Base-by-base conservation (phyloP, 2,329 filamentous ascomycete genomes). In the Penicillium sp. region DNA sequence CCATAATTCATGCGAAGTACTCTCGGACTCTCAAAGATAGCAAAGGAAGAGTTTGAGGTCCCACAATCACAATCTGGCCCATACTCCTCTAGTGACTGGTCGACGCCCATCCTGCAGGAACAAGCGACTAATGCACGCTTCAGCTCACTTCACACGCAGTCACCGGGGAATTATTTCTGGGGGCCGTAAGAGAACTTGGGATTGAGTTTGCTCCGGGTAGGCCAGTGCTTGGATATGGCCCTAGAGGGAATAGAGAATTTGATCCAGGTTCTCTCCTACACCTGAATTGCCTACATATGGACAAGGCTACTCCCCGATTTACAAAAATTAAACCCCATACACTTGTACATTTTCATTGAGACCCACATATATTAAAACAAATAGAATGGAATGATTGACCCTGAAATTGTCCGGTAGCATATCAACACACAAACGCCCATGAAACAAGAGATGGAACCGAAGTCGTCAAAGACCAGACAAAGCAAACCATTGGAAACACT, bases 111-210 rank as follows among this genome's bases (percentile, higher is more conserved):
- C 61, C 66, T 71, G 70, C 70, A 73, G 70, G 70, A 71, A 72
- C 70, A 55, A 61, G 55, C 59, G 58, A 57, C 61, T 68, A 67
- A 67, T 70, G 69, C 64, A 65, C 61, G 59, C 55, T 69, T 72
- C 70, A 68, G 65, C 62, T 66, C 61, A 57, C 55, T 49, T 43
- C 42, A 50, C 53, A 44, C 59, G 42, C 48, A 39, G 36, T 42
- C 42, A 38, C 54, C 42, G 49, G 42, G 49, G 13, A 48, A 36
- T 31, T 38, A 12, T 15, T 17, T 29, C 33, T 53, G 25, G 25
- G 23, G 13, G 38, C 53, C 31, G 39, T 15, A 7, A 36, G 39
- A 38, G 29, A 44, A 53, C 3, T 25, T 47, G 15, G 36, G 27
- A 53, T 48, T 45, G 27, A 53, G 42, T 57, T 41, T 44, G 6